Conservation (phyloP, 2,329 filamentous ascomycete species). For the Curvularia verruculosa region DNA sequence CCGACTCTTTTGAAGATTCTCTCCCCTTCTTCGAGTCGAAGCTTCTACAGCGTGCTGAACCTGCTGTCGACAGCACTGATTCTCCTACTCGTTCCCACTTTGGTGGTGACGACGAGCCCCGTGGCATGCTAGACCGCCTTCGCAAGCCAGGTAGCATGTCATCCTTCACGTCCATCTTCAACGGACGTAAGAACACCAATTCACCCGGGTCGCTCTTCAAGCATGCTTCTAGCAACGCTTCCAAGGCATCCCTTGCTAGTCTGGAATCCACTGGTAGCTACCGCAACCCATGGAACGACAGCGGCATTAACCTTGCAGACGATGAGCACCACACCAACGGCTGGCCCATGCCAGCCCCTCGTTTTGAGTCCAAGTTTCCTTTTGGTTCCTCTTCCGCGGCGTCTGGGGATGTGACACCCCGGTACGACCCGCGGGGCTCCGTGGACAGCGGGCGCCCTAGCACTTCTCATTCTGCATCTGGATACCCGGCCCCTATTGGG, state of each 20-base stretch:
- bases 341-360: conserved; percentile 49
- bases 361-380: conserved; percentile 66
- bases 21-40: conserved; percentile 97
- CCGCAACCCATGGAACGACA: conserved; percentile 98
- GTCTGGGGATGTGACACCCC: conserved; percentile 81
- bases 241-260: conserved; percentile 93
- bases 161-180: conserved; percentile 93
- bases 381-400: conserved; percentile 59
- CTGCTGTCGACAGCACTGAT: conserved; percentile 75
- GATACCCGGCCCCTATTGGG: conserved; percentile 92
- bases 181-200: conserved; percentile 90
- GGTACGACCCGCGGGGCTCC: conserved; percentile 81
- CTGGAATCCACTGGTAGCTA: conserved; percentile 96
- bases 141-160: conserved; percentile 95
- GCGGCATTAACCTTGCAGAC: conserved; percentile 90
- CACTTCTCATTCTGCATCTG: conserved; percentile 95
- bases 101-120: conserved; percentile 81
- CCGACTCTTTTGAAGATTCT: conserved; percentile 97
- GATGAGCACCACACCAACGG: conserved; percentile 64
- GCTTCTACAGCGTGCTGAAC: conserved; percentile 88
- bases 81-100: conserved; percentile 88
- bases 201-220: conserved; percentile 84
- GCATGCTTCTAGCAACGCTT: conserved; percentile 81
- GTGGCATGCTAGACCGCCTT: conserved; percentile 81
- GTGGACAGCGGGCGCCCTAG: conserved; percentile 91